Base-by-base conservation (phyloP, 805 yeast species). In the Schizosaccharomyces octosporus region DNA sequence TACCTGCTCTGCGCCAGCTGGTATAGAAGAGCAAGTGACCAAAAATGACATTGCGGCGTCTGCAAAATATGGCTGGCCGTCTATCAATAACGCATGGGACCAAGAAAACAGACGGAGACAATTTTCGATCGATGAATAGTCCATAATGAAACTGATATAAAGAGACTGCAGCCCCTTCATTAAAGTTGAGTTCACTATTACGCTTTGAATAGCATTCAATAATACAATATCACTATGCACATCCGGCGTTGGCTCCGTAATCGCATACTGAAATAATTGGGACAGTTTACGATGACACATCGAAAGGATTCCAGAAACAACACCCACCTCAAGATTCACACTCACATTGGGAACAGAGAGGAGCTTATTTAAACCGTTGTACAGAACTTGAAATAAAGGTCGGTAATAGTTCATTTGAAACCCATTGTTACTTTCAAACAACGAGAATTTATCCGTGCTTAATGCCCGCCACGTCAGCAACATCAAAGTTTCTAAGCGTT, bases 1-100 rank as follows among this genome's bases (percentile, higher is more conserved):
- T 60, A 88, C 73, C 59, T 76, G 79, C 62, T 83, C 85, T 0
- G 95, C 89, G 65, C 87, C 77, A 0, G 71, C 72, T 55, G 79
- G 81, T 11, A 81, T 74, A 0, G 80, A 72, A 65, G 64, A 61
- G 15, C 57, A 51, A 19, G 32, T 29, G 15, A 51, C 36, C 17
- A 51, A 51, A 51, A 51, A 51, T 32, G 60, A 29, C 5, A 57
- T 7, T 13, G 60, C 48, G 13, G 60, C 48, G n/a, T 57, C 60
- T 7, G 60, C 60, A 57, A 57, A 57, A 13, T 36, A 57, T 11
- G 60, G 60, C 19, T 57, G 48, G 13, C 42, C 42, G n/a, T 57
- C 60, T 17, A 57, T 19, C 17, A 57, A 36, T 15, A 41, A 21
- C 9, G 31, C 27, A 15, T 36, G 43, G 9, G 60, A 36, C 60